A percentile compares a stretch with the other conserved stretches of the same genome.
Conservation (phyloP, 2,329 filamentous ascomycete species). For the Fusarium chaquense region DNA sequence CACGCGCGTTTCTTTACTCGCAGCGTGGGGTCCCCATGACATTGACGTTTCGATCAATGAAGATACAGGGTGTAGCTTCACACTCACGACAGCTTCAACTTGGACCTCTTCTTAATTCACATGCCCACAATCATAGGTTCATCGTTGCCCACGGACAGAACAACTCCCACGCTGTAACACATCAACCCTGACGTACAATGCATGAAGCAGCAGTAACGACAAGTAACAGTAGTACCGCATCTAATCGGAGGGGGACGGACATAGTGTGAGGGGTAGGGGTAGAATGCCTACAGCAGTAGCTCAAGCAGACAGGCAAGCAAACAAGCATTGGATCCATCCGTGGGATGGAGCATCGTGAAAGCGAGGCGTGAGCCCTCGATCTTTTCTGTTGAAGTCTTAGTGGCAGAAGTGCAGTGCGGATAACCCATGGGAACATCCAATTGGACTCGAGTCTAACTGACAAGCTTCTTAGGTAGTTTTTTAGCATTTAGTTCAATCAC, state of each 20-base stretch:
- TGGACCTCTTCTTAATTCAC: constrained; percentile 44
- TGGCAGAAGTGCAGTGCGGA: constrained; percentile 14
- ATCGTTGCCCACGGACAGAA: constrained; percentile 41
- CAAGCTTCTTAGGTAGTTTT: not conserved
- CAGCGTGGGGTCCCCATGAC: constrained; percentile 41
- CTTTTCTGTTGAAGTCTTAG: constrained; percentile 20
- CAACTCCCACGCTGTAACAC: constrained; percentile 30
- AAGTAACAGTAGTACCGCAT: constrained; percentile 15
- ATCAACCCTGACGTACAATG: constrained; percentile 40
- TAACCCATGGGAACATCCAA: constrained; percentile 22
- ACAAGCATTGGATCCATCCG: constrained; percentile 21
- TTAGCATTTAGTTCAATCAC: not conserved
- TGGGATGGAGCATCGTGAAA: constrained; percentile 29
- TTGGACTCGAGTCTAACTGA: constrained; percentile 17
- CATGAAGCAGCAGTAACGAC: constrained; percentile 18
- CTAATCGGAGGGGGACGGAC: constrained; percentile 7
- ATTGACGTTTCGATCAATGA: constrained; percentile 13
- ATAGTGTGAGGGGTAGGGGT: constrained; percentile 36
- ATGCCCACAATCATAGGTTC: constrained; percentile 49
- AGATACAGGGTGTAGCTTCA: constrained; percentile 31
- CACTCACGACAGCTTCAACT: constrained; percentile 34
- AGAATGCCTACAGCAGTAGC: constrained; percentile 12
- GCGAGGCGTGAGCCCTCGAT: constrained; percentile 31
- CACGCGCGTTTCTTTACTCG: constrained; percentile 35
- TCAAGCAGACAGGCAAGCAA: constrained; percentile 1